These are phyloP conservation scores for Blastocystis sp. DNA, from an alignment of 352 stramenopile species.

Conservation along the genomic window DNA sequence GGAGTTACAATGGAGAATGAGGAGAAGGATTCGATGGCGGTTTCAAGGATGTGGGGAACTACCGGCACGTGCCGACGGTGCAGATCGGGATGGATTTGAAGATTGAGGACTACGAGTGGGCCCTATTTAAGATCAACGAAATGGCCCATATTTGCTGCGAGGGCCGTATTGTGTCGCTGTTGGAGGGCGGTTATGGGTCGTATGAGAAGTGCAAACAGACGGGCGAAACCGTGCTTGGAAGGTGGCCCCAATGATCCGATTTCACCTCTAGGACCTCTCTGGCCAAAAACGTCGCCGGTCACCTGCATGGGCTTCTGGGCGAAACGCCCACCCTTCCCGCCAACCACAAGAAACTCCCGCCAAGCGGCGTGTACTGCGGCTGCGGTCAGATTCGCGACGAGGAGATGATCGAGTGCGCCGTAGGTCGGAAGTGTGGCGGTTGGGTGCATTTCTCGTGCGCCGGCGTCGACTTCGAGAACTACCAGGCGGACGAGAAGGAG, in stretches of 20 bases:
- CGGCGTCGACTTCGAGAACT: conserved; percentile 43
- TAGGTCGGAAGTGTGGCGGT: conserved; percentile 53
- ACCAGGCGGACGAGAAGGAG: conserved; percentile 47
- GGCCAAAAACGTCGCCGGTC: conserved; percentile 55
- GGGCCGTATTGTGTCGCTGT: conserved; percentile 86
- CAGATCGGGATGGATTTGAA: conserved; percentile 76
- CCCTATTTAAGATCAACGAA: conserved; percentile 80
- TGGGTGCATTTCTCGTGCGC: conserved; percentile 68
- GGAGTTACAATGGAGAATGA: not conserved
- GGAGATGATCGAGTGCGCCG: conserved; percentile 65
- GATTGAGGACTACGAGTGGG: conserved; percentile 82
- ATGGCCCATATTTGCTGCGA: conserved; percentile 89
- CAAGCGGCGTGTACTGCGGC: conserved; percentile 31
- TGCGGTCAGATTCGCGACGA: conserved; percentile 54
- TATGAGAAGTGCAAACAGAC: conserved; percentile 50
- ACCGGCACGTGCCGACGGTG: conserved; percentile 73
- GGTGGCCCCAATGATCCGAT: conserved; percentile 8
- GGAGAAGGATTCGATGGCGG: conserved; percentile 81
- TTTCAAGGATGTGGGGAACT: conserved; percentile 77
- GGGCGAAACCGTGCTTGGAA: conserved; percentile 5
- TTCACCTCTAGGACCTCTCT: conserved; percentile 33
- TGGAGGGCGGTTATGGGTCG: conserved; percentile 87
- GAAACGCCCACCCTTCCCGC: not conserved
- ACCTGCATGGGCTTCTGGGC: conserved; percentile 50
- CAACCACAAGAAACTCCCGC: not conserved